A percentile compares a stretch with the other conserved stretches of the same genome.
phyloP scores from a whole-genome alignment of 495 filamentous ascomycete genomes.

The Xylaria nigripes region DNA sequence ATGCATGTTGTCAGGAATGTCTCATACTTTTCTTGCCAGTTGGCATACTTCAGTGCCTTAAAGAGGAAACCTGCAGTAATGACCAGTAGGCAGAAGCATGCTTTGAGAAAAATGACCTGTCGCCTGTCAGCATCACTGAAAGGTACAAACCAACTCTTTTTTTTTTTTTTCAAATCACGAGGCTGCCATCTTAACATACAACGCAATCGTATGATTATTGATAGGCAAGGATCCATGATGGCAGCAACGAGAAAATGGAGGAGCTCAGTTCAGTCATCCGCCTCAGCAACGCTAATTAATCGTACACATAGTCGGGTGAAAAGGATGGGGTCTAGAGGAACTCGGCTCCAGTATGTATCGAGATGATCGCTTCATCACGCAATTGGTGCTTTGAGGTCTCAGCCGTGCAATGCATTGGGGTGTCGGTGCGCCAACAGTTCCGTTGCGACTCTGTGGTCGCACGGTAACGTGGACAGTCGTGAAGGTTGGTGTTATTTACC shows the following conservation, averaged over 20 bases:
- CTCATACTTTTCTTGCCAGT: neutral
- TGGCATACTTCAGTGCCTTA: neutral
- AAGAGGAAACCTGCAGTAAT: neutral
- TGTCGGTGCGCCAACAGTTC: neutral
- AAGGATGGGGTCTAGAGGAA: neutral
- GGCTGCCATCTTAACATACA: neutral
- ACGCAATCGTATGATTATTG: neutral
- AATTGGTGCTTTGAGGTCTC: neutral
- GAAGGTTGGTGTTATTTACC: constrained; percentile 10
- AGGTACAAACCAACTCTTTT: neutral
- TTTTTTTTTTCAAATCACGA: neutral
- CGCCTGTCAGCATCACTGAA: neutral
- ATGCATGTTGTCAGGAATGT: neutral
- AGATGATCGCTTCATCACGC: neutral
- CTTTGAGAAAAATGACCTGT: constrained; percentile 9
- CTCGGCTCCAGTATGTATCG: neutral
- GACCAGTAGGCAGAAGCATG: neutral
- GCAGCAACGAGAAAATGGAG: neutral
- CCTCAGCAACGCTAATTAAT: neutral
- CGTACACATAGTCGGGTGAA: neutral
- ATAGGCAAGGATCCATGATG: neutral
- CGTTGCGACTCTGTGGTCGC: neutral
- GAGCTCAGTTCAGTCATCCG: neutral
- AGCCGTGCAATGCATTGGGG: neutral
- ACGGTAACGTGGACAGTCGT: constrained; percentile 7